Conservation (phyloP, 1,139 yeast genomes). For the Nakaseomyces sp. region DNA sequence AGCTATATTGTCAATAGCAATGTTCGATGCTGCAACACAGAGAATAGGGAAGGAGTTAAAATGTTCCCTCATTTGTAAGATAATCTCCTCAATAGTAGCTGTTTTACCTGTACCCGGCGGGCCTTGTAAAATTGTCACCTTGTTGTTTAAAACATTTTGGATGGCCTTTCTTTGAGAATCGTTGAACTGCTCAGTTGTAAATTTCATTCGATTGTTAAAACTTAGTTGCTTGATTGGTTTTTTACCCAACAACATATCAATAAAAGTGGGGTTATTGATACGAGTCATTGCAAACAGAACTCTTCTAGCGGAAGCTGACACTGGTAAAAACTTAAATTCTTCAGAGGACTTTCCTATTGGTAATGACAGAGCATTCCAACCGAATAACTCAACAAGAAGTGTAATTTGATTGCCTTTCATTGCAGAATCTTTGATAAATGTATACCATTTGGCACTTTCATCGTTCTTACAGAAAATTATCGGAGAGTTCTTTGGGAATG, state of each 20-base stretch:
- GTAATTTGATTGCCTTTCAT: slow-evolving; percentile 34
- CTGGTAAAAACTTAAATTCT: slow-evolving; percentile 47
- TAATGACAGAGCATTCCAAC: slow-evolving; percentile 48
- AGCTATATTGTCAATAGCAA: slow-evolving; percentile 70
- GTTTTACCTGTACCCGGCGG: slow-evolving; percentile 70
- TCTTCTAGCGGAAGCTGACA: slow-evolving; percentile 54
- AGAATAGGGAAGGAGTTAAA: slow-evolving; percentile 54
- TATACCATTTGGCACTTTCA: slow-evolving; percentile 39
- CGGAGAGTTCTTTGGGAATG: slow-evolving; percentile 38
- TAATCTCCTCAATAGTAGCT: slow-evolving; percentile 56
- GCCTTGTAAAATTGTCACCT: slow-evolving; percentile 57
- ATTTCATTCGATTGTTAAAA: slow-evolving; percentile 46
- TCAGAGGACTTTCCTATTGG: slow-evolving; percentile 34
- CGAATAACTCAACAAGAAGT: slow-evolving; percentile 43
- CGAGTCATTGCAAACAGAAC: slow-evolving; percentile 57
- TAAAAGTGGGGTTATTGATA: slow-evolving; percentile 48
- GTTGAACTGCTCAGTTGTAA: slow-evolving; percentile 43
- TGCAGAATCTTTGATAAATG: slow-evolving; percentile 35
- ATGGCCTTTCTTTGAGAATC: slow-evolving; percentile 60
- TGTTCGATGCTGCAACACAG: slow-evolving; percentile 69
- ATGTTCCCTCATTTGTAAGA: slow-evolving; percentile 49
- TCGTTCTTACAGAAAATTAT: slow-evolving; percentile 35
- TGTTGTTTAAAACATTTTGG: slow-evolving; percentile 59
- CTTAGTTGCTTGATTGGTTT: slow-evolving; percentile 50
- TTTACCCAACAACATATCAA: slow-evolving; percentile 51